Conservation (phyloP, 1,284 basidiomycete genomes). For the Leccinum ponderosum region DNA sequence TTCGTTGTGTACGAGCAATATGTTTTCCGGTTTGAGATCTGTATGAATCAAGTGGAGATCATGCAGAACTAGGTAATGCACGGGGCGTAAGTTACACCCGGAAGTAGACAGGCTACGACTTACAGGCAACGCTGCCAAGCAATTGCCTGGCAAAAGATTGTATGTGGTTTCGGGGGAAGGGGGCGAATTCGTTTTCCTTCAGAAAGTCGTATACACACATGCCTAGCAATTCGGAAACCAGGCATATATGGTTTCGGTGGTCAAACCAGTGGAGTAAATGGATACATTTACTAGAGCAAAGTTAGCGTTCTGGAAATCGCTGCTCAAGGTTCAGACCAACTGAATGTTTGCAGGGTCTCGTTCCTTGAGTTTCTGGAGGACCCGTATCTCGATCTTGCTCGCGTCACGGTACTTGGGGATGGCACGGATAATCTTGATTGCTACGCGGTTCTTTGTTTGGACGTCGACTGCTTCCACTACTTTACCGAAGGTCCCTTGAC, state of each 20-base stretch:
- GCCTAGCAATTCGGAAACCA: slow-evolving; percentile 95
- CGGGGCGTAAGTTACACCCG: slow-evolving; percentile 10
- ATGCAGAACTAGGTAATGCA: slow-evolving; percentile 73
- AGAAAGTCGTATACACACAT: slow-evolving; percentile 99
- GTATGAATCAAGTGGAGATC: slow-evolving; percentile 93
- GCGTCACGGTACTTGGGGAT: slow-evolving; percentile 98
- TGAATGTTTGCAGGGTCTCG: slow-evolving; percentile 88
- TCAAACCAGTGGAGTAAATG: slow-evolving; percentile 96
- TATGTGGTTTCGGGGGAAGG: slow-evolving; percentile 95
- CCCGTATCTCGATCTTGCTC: slow-evolving; percentile 97
- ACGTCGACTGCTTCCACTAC: slow-evolving; percentile 94
- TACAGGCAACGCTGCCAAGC: slow-evolving; percentile 92
- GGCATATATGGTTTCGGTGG: slow-evolving; percentile 96
- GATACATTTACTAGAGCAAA: slow-evolving; percentile 85
- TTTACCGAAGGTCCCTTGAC: slow-evolving; percentile 99
- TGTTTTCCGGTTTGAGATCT: slow-evolving; percentile 98
- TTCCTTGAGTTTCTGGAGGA: slow-evolving; percentile 89
- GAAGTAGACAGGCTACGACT: slow-evolving; percentile 36
- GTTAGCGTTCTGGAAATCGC: slow-evolving; percentile 11
- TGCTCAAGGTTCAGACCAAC: slow-evolving; percentile 51
- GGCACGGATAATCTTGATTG: slow-evolving; percentile 98
- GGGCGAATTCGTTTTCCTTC: slow-evolving; percentile 96
- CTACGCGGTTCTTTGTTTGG: slow-evolving; percentile 78
- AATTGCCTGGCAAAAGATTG: slow-evolving; percentile 95
- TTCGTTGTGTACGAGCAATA: slow-evolving; percentile 89